phyloP scores from a whole-genome alignment of 2,329 filamentous ascomycete species.

The Alternaria sp. region DNA sequence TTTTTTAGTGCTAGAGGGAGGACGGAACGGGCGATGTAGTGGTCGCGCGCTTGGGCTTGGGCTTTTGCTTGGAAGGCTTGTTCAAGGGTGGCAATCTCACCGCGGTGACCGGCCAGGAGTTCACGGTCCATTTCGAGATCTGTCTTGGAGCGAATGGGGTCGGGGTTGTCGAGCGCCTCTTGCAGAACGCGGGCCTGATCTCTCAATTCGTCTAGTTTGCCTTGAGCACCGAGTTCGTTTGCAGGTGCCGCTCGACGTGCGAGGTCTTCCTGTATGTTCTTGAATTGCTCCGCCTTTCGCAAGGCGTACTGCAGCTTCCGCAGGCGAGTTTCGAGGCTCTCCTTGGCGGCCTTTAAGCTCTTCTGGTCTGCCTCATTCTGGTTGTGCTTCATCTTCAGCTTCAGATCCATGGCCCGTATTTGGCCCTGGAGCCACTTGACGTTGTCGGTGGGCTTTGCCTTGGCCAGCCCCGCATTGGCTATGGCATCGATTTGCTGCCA shows the following conservation, averaged over 20 bases:
- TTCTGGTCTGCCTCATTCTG: conserved; percentile 39
- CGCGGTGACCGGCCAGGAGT: conserved; percentile 20
- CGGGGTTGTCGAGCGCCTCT: conserved; percentile 27
- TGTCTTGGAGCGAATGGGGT: conserved; percentile 22
- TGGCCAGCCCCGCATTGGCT: conserved; percentile 28
- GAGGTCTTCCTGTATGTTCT: conserved; percentile 28
- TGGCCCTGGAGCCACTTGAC: conserved; percentile 40
- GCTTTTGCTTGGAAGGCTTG: conserved; percentile 36
- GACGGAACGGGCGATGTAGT: conserved; percentile 38
- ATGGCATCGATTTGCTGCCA: conserved; percentile 38
- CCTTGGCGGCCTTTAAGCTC: conserved; percentile 33
- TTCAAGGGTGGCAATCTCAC: conserved; percentile 32
- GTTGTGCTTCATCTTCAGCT: conserved; percentile 40
- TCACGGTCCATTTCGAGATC: conserved; percentile 24
- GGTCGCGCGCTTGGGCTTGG: conserved; percentile 20
- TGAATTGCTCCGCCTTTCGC: conserved; percentile 38
- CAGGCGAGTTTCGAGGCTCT: conserved; percentile 36
- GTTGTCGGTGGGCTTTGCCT: conserved; percentile 29
- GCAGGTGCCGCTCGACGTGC: conserved; percentile 28
- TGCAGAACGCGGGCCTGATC: conserved; percentile 20
- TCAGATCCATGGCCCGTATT: conserved; percentile 33
- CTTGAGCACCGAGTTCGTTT: conserved; percentile 32
- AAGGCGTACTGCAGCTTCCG: conserved; percentile 35
- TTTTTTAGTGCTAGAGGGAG: conserved; percentile 34
- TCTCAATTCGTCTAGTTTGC: conserved; percentile 27